Evolutionary conservation across 1,284 basidiomycete genomes (phyloP).

Genomic region (Bjerkandera adusta): DNA sequence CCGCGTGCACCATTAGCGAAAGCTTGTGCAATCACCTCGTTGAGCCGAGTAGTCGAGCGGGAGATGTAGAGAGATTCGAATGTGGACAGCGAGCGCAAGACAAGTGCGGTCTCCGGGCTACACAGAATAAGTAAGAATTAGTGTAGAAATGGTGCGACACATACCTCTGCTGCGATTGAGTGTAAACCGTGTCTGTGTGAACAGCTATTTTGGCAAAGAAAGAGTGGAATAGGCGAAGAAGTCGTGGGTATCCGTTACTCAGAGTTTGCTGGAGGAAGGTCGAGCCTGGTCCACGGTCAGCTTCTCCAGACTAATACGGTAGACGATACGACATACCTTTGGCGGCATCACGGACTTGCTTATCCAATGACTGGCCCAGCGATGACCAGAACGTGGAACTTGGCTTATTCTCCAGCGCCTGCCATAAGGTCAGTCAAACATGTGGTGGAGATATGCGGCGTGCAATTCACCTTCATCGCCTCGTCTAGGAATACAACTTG

Average conservation of each 20-base stretch:
- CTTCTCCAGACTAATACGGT: not conserved
- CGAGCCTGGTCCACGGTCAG: conserved; percentile 49
- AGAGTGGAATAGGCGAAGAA: conserved; percentile 90
- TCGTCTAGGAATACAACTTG: conserved; percentile 87
- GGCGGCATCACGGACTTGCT: conserved; percentile 71
- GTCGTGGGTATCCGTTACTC: conserved; percentile 78
- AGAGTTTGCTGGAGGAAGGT: conserved; percentile 87
- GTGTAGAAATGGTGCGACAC: conserved; percentile 13
- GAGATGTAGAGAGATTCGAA: conserved; percentile 87
- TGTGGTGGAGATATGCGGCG: not conserved
- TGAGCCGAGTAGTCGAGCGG: conserved; percentile 78
- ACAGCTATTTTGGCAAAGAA: conserved; percentile 95
- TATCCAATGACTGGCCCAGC: conserved; percentile 77
- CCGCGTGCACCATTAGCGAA: conserved; percentile 64
- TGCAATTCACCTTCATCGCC: conserved; percentile 72
- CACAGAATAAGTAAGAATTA: not conserved
- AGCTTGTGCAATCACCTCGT: conserved; percentile 74
- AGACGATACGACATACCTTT: conserved; percentile 49
- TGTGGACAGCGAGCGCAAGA: conserved; percentile 77
- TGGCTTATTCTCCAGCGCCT: conserved; percentile 85
- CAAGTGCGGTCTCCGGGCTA: conserved; percentile 88
- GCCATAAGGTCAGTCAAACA: not conserved
- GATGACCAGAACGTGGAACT: conserved; percentile 91
- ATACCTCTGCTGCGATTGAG: conserved; percentile 79
- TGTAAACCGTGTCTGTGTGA: conserved; percentile 92